Percentiles rank a stretch among this genome's conserved stretches.
Conservation (phyloP, 169 alveolate genomes). For the Cryptosporidium xiaoi region DNA sequence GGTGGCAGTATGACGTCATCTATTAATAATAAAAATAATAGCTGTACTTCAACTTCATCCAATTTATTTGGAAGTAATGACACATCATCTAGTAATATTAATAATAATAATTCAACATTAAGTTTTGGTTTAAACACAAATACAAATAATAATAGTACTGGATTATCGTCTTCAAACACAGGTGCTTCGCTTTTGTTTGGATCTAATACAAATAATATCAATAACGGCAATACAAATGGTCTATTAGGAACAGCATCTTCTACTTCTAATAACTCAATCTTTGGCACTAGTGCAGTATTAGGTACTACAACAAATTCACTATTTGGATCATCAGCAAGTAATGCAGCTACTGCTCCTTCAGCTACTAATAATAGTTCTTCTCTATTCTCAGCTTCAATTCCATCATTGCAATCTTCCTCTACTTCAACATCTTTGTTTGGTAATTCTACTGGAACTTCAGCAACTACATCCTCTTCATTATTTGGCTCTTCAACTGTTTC, state of each 20-base stretch:
- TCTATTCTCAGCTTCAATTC: neutral
- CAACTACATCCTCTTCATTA: slow-evolving; percentile 1
- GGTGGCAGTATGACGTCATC: neutral
- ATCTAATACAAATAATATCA: slow-evolving; percentile 1
- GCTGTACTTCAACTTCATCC: neutral
- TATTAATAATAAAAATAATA: neutral
- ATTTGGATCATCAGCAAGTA: neutral
- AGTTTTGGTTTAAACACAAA: neutral
- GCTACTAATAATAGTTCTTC: neutral
- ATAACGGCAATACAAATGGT: neutral
- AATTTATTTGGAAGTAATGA: neutral
- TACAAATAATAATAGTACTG: neutral
- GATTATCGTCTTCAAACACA: neutral
- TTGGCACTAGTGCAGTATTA: neutral
- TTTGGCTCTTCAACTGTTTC: slow-evolving; percentile 30
- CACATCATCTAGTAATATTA: neutral
- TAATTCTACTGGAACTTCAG: neutral
- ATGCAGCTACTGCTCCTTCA: neutral
- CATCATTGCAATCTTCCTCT: slow-evolving; percentile 12
- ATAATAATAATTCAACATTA: neutral
- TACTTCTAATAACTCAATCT: too few species aligned
- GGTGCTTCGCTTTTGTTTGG: slow-evolving; percentile 13
- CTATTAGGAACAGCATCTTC: neutral
- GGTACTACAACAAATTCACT: neutral
- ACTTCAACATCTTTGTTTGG: neutral